Base-by-base conservation (phyloP, 257 asterid species). In the Buddleja alternifolia region DNA sequence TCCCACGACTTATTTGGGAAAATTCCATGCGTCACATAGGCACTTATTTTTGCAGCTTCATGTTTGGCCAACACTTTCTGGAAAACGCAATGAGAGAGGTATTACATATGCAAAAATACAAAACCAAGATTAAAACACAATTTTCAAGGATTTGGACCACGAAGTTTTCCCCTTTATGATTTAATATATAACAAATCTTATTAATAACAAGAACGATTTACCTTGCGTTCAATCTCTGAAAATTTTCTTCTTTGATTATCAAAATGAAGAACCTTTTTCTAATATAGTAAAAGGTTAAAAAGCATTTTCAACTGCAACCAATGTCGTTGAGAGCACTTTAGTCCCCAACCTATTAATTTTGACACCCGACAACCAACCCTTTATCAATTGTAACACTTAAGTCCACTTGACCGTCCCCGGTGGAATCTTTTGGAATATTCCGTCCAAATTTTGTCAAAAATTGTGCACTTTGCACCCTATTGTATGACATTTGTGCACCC, bases 51-150 rank as follows among this genome's bases (percentile, higher is more conserved):
- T 42, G 81, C 16, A 70, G 98, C 98, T 75, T 97, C 98, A 52
- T 90, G 96, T 62, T 83, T 88, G 40, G 98, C 96, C 96, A 93
- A 76, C 78, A 93, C 87, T 93, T 93, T 93, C 98, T 93, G 85
- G 24, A 46, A 66, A 59, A 61, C 9, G 32, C 41, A 46, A 25
- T 65, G 20, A 70, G 58, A 25, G 16, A 15, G 52, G 23, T 29
- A 40, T 40, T 8, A 60, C 42, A 29, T 19, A n/a, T 10, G 45
- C 55, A n/a, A 66, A 41, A 10, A 14, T 2, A 21, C 25, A 67
- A 58, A 14, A 64, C 0, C 1, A 34, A 32, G 64, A 51, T 58
- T 59, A 55, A 32, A 66, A 61, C 34, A 42, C n/a, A 55, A 23
- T 11, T 14, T 17, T 21, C 20, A 4, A n/a, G n/a, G n/a, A n/a